A percentile compares a stretch with the other conserved stretches of the same genome.
Evolutionary conservation across 108 stramenopile genomes (phyloP).

Genomic region (Ochromonas danica): DNA sequence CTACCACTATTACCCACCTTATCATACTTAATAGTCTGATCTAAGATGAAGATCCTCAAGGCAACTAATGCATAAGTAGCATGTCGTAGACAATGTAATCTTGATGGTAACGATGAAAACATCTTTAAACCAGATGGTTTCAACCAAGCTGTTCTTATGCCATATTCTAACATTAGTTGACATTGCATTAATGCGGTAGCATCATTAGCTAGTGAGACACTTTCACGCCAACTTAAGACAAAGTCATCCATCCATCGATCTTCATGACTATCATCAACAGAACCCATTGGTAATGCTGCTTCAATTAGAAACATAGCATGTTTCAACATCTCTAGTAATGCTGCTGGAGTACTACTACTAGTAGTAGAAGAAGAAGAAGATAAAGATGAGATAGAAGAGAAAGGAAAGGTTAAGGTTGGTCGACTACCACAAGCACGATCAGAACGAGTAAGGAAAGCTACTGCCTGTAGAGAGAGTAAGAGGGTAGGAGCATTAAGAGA

Average conservation of each 20-base stretch:
- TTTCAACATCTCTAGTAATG: too few relatives aligned
- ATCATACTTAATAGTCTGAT: not conserved
- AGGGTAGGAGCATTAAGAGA: too few relatives aligned
- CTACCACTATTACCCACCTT: not conserved
- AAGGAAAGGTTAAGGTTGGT: too few relatives aligned
- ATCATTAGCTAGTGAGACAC: not conserved
- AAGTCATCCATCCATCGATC: not conserved
- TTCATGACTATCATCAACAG: not conserved
- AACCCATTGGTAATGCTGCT: not conserved
- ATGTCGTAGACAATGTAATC: not conserved
- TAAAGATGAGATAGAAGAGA: too few relatives aligned
- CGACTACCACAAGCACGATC: too few relatives aligned
- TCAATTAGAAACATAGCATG: not conserved
- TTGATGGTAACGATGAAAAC: not conserved
- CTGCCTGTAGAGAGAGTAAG: too few relatives aligned
- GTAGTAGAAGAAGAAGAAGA: too few relatives aligned
- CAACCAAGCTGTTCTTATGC: not conserved
- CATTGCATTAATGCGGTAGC: not conserved
- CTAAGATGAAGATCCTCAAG: not conserved
- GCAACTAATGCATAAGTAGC: not conserved
- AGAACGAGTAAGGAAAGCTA: too few relatives aligned
- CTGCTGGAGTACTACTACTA: too few relatives aligned
- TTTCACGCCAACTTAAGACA: not conserved
- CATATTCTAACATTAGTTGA: slow-evolving; percentile 1
- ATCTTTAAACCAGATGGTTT: not conserved